Percentiles rank a stretch among this genome's conserved stretches.
Conservation (phyloP, 257 asterid species). For the Solanum etuberosum region DNA sequence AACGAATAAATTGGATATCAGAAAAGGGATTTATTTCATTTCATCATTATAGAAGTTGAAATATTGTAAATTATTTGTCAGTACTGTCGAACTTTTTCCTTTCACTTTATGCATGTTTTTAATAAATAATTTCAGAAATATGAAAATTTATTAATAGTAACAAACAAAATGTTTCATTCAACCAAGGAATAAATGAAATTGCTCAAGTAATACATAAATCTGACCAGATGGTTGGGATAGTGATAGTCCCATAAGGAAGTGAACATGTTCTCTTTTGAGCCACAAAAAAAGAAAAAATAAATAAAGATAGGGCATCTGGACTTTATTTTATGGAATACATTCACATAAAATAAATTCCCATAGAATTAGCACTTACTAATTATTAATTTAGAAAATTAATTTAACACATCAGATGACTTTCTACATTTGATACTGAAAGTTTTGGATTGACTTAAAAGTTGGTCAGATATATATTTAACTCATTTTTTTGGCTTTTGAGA, state of each 20-base stretch:
- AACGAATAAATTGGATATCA: neutral
- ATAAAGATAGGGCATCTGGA: neutral
- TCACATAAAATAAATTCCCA: neutral
- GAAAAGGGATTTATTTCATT: neutral
- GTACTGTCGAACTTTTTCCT: neutral
- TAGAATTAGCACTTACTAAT: neutral
- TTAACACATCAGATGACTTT: neutral
- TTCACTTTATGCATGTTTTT: neutral
- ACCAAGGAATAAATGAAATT: neutral
- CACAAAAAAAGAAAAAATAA: neutral
- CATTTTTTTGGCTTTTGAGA: no score
- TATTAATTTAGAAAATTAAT: neutral
- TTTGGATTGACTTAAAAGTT: neutral
- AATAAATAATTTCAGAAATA: neutral
- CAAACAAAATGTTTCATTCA: neutral
- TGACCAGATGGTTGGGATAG: neutral
- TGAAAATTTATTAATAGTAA: neutral
- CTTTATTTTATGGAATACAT: neutral
- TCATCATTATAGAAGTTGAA: neutral
- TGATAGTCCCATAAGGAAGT: neutral
- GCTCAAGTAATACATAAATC: neutral
- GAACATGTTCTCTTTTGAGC: neutral
- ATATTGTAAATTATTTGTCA: neutral
- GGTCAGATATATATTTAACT: neutral
- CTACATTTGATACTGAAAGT: neutral